Evolutionary conservation across 2,329 filamentous ascomycete species (phyloP).

Genomic region (Aspergillus alliaceus): DNA sequence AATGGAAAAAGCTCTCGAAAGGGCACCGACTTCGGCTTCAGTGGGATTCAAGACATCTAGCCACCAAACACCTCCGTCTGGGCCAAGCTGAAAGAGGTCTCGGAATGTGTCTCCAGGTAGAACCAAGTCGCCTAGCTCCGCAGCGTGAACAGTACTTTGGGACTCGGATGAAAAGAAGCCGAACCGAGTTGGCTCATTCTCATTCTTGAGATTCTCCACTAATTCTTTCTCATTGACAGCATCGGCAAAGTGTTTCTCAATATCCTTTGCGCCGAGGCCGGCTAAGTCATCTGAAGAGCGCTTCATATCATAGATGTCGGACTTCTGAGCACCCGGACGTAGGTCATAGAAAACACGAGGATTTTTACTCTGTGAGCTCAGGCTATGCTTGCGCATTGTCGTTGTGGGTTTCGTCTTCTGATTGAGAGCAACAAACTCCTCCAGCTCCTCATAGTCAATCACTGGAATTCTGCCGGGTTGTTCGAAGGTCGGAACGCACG

Average conservation of each 20-base stretch:
- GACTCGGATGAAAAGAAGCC: constrained; percentile 96
- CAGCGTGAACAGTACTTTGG: constrained; percentile 88
- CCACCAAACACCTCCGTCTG: constrained; percentile 92
- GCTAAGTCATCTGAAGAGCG: constrained; percentile 33
- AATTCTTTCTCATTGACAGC: constrained; percentile 34
- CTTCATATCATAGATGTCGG: constrained; percentile 38
- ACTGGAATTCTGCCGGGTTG: constrained; percentile 78
- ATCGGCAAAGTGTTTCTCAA: constrained; percentile 36
- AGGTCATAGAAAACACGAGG: constrained; percentile 63
- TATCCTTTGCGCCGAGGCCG: constrained; percentile 21
- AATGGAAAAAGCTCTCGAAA: constrained; percentile 93
- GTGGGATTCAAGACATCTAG: constrained; percentile 89
- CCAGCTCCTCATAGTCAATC: constrained; percentile 88
- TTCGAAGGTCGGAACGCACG: constrained; percentile 81
- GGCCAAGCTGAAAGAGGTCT: constrained; percentile 74
- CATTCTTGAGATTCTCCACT: constrained; percentile 39
- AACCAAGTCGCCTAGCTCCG: constrained; percentile 82
- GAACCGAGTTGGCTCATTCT: constrained; percentile 73
- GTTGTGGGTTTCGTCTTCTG: constrained; percentile 47
- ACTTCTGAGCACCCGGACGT: constrained; percentile 42
- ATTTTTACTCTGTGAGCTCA: constrained; percentile 52
- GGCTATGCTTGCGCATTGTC: constrained; percentile 41
- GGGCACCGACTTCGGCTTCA: constrained; percentile 80
- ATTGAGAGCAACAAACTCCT: constrained; percentile 77
- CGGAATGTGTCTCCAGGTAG: constrained; percentile 87